Conservation (phyloP, 1,284 basidiomycete genomes). For the Ceratobasidium sp. region DNA sequence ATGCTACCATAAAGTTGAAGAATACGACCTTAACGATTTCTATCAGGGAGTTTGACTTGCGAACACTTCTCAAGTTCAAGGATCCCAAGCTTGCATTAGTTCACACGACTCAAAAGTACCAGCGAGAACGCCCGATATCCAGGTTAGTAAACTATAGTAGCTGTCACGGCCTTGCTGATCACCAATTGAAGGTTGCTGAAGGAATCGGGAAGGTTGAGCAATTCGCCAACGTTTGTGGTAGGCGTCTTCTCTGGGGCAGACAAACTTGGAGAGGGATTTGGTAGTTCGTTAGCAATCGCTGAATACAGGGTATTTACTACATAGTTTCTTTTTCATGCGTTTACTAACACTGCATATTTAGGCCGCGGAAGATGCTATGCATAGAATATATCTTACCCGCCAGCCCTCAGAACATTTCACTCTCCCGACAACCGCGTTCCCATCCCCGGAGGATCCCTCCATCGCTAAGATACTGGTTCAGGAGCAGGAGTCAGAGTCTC, state of each 20-base stretch:
- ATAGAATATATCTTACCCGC: slow-evolving; percentile 81
- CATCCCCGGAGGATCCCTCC: slow-evolving; percentile 9
- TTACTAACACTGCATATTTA: slow-evolving; percentile 51
- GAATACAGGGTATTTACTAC: slow-evolving; percentile 79
- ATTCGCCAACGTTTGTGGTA: slow-evolving; percentile 91
- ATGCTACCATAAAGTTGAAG: not conserved
- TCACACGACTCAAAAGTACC: slow-evolving; percentile 80
- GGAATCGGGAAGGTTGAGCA: slow-evolving; percentile 90
- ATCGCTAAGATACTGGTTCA: not conserved
- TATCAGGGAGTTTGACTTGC: slow-evolving; percentile 79
- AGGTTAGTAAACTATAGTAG: slow-evolving; percentile 60
- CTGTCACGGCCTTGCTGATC: slow-evolving; percentile 10
- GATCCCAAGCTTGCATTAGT: slow-evolving; percentile 85
- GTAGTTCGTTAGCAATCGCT: slow-evolving; percentile 93
- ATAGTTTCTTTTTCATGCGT: slow-evolving; percentile 9
- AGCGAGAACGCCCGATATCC: slow-evolving; percentile 77
- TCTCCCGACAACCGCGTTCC: slow-evolving; percentile 76
- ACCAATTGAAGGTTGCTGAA: slow-evolving; percentile 71
- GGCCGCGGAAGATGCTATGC: slow-evolving; percentile 87
- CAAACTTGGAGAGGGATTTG: slow-evolving; percentile 95
- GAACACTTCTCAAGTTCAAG: slow-evolving; percentile 87
- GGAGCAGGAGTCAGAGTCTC: slow-evolving; percentile 15
- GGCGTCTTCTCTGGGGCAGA: slow-evolving; percentile 91
- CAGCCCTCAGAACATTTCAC: slow-evolving; percentile 72
- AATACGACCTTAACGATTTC: not conserved